These are phyloP conservation scores for Leccinum incarnatum DNA, from an alignment of 768 basidiomycete genomes.

Conservation along the genomic window DNA sequence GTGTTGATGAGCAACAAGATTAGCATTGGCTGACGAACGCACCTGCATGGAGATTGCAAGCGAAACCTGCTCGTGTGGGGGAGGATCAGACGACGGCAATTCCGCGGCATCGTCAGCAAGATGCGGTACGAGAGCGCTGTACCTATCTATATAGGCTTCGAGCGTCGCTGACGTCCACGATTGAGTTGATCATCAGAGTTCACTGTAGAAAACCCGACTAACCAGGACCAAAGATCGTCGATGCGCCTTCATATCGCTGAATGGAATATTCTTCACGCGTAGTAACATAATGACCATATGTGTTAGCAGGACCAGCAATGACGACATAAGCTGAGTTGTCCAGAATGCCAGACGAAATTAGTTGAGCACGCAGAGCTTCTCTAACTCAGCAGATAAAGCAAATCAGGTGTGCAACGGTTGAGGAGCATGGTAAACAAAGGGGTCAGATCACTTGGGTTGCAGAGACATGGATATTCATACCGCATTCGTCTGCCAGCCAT, in stretches of 20 bases:
- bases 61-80: conserved; percentile 61
- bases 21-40: neutral
- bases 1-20: neutral
- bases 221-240: conserved; percentile 76
- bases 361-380: conserved; percentile 60
- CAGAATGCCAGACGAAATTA: conserved; percentile 62
- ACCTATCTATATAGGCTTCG: conserved; percentile 80
- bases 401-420: neutral
- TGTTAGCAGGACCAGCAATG: conserved; percentile 78
- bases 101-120: conserved; percentile 48
- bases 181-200: neutral
- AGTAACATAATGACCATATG: conserved; percentile 72
- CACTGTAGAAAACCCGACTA: conserved; percentile 25
- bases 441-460: conserved; percentile 1
- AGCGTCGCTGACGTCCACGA: conserved; percentile 50
- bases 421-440: neutral
- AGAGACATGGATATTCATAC: conserved; percentile 36
- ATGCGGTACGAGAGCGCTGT: conserved; percentile 62
- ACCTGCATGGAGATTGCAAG: conserved; percentile 70
- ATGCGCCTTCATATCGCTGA: conserved; percentile 81
- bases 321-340: conserved; percentile 72
- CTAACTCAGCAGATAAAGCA: conserved; percentile 32
- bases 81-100: conserved; percentile 56
- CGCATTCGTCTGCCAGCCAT: conserved; percentile 78
- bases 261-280: conserved; percentile 71